Conservation (phyloP, 768 basidiomycete genomes). For the Tylopilus balloui region DNA sequence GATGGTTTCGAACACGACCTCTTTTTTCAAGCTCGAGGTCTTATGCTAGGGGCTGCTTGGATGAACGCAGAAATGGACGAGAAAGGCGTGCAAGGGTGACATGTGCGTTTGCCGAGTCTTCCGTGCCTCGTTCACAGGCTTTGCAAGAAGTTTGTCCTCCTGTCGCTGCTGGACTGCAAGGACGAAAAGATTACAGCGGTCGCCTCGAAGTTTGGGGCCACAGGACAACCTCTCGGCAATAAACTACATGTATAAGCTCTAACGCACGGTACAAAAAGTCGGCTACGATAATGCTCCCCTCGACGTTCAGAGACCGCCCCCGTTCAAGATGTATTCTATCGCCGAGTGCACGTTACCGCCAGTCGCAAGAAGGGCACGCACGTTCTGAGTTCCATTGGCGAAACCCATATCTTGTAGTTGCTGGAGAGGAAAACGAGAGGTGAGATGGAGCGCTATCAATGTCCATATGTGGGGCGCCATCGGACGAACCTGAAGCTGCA, state of each 20-base stretch:
- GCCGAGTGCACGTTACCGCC: constrained; percentile 91
- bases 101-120: no score
- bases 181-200: no score
- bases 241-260: not conserved
- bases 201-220: no score
- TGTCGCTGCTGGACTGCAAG: no score
- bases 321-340: constrained; percentile 86
- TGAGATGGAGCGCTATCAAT: not conserved
- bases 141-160: no score
- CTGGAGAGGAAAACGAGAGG: constrained; percentile 35
- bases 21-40: no score
- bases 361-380: constrained; percentile 84
- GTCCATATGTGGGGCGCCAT: not conserved
- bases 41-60: no score
- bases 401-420: constrained; percentile 97
- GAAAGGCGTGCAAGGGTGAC: no score
- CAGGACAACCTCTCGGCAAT: no score
- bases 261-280: not conserved
- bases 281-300: not conserved
- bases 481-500: constrained; percentile 63
- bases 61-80: no score
- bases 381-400: constrained; percentile 82
- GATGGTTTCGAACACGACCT: no score
- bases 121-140: no score
- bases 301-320: constrained; percentile 49